A percentile compares a stretch with the other conserved stretches of the same genome.
Conservation (phyloP, 2,329 filamentous ascomycete genomes). For the Ambrosiella cleistominuta region DNA sequence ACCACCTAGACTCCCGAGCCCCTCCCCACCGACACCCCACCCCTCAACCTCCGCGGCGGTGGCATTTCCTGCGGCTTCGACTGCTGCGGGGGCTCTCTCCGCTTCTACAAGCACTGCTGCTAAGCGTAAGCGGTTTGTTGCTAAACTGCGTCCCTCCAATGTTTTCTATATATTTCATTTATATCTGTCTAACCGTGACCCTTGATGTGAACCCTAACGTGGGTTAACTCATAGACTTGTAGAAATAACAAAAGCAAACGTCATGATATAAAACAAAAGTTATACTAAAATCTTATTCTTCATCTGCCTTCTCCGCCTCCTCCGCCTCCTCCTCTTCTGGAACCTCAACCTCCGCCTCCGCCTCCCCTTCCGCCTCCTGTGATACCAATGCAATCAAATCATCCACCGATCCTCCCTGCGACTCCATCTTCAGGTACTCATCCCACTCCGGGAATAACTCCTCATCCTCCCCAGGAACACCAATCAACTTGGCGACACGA, state of each 20-base stretch:
- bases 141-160: background rate
- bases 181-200: background rate
- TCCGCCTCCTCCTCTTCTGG: constrained; percentile 3
- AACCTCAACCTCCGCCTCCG: constrained; percentile 15
- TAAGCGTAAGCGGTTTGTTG: constrained; percentile 6
- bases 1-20: background rate
- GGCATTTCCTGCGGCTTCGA: constrained; percentile 17
- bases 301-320: background rate
- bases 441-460: constrained; percentile 96
- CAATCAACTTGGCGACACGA: constrained; percentile 69
- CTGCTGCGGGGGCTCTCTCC: constrained; percentile 18
- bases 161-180: background rate
- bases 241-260: background rate
- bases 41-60: constrained; percentile 17
- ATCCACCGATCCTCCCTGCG: constrained; percentile 34
- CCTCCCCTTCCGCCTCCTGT: constrained; percentile 16
- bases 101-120: constrained; percentile 19
- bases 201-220: too few relatives aligned
- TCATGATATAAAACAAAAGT: background rate
- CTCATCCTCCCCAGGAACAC: constrained; percentile 62
- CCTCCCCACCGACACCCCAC: background rate
- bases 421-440: constrained; percentile 68
- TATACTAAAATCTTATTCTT: background rate
- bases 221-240: background rate
- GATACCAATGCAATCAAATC: constrained; percentile 32